These are phyloP conservation scores for Citrullus mucosospermus DNA, from an alignment of 306 rosid species.

Conservation along the genomic window DNA sequence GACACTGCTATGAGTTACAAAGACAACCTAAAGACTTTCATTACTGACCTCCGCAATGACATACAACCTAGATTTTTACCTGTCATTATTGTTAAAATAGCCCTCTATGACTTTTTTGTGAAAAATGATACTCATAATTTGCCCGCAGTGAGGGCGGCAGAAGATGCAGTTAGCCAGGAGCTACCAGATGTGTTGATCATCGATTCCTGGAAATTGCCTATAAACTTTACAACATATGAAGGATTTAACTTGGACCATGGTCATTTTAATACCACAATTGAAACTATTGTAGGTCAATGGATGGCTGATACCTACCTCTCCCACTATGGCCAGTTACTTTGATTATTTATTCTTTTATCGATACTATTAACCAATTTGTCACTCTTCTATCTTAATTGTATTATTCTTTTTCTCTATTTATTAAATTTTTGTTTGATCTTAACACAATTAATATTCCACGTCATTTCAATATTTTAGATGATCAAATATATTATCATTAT, in stretches of 20 bases:
- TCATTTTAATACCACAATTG: background rate
- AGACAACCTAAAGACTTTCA: background rate
- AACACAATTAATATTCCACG: background rate
- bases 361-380: no score
- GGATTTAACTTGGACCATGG: background rate
- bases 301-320: conserved; percentile 4
- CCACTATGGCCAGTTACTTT: background rate
- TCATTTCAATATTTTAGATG: no score
- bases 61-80: background rate
- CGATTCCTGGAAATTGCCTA: background rate
- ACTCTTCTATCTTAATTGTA: background rate
- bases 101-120: background rate
- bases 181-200: background rate
- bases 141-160: background rate
- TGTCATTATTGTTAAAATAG: background rate
- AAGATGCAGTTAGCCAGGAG: background rate
- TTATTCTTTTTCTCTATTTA: background rate
- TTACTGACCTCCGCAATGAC: background rate
- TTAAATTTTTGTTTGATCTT: background rate
- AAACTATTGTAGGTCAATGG: background rate
- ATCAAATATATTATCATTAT: no score
- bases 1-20: background rate
- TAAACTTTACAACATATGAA: background rate
- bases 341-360: background rate
- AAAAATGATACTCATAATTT: background rate